These are phyloP conservation scores for Pseudogymnoascus sp. DNA, from an alignment of 2,329 filamentous ascomycete species.

Conservation along the genomic window DNA sequence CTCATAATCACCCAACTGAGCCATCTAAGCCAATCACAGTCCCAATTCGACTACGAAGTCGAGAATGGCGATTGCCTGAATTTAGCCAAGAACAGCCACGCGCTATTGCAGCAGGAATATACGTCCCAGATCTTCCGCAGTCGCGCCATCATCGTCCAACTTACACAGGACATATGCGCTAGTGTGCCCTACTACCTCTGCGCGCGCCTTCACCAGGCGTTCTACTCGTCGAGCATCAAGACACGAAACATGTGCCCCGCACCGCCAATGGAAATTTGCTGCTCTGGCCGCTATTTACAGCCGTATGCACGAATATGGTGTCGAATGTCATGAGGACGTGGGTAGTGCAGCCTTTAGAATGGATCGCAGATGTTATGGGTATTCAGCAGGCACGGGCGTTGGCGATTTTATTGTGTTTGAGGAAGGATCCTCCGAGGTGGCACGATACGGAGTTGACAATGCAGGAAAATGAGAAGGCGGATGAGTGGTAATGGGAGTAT, in stretches of 20 bases:
- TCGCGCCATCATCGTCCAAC: conserved; percentile 8
- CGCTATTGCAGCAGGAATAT: not conserved
- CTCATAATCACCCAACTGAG: conserved; percentile 18
- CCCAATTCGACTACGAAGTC: not conserved
- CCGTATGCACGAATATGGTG: conserved; percentile 16
- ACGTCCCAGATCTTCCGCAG: not conserved
- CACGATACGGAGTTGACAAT: not conserved
- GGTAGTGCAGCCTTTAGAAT: conserved; percentile 19
- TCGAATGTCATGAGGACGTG: conserved; percentile 20
- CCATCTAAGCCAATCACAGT: conserved; percentile 12
- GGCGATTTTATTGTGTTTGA: conserved; percentile 11
- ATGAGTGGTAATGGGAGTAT: not conserved
- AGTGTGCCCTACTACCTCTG: conserved; percentile 20
- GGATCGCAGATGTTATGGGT: conserved; percentile 21
- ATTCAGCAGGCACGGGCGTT: conserved; percentile 21
- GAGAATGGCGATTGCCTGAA: not conserved
- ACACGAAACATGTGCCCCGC: conserved; percentile 10
- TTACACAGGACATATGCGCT: conserved; percentile 22
- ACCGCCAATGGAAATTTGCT: conserved; percentile 20
- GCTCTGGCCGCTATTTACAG: conserved; percentile 22
- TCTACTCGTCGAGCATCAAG: not conserved
- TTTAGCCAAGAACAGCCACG: not conserved
- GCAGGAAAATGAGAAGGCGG: not conserved
- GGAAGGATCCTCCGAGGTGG: not conserved
- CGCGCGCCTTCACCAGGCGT: not conserved